phyloP scores from a whole-genome alignment of 129 eudicot species.

The Chrysanthemum seticuspe region DNA sequence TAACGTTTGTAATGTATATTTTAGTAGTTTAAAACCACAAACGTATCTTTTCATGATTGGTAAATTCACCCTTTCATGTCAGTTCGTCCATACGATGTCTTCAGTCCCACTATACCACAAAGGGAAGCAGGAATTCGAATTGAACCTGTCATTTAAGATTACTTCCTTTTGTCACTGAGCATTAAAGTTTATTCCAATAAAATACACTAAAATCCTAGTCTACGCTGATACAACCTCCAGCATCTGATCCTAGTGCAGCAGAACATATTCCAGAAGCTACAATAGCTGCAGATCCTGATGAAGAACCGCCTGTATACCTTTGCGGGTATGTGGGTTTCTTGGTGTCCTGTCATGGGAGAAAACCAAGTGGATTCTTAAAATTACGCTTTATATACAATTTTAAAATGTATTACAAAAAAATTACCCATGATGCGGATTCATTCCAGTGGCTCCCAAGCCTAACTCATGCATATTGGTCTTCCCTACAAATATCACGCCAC shows the following conservation, averaged over 20 bases:
- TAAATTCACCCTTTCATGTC: conserved; percentile 8
- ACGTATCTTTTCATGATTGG: background rate
- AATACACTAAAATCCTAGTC: background rate
- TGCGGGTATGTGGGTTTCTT: conserved; percentile 13
- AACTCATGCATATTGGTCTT: conserved; percentile 14
- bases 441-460: conserved; percentile 1
- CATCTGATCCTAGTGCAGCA: conserved; percentile 14
- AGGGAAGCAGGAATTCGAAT: conserved; percentile 16
- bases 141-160: background rate
- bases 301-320: conserved; percentile 3
- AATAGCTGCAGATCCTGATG: conserved; percentile 10
- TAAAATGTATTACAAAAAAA: background rate
- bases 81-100: conserved; percentile 1
- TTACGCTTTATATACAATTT: background rate
- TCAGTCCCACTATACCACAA: conserved; percentile 9
- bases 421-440: conserved; percentile 16
- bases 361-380: background rate
- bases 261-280: conserved; percentile 18
- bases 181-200: background rate
- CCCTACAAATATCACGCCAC: conserved; percentile 12
- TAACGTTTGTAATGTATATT: background rate
- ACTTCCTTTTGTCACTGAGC: background rate
- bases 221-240: background rate
- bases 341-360: conserved; percentile 9
- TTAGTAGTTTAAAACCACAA: background rate